phyloP scores from a whole-genome alignment of 148 eudicot species.

The Chenopodium berlandieri region DNA sequence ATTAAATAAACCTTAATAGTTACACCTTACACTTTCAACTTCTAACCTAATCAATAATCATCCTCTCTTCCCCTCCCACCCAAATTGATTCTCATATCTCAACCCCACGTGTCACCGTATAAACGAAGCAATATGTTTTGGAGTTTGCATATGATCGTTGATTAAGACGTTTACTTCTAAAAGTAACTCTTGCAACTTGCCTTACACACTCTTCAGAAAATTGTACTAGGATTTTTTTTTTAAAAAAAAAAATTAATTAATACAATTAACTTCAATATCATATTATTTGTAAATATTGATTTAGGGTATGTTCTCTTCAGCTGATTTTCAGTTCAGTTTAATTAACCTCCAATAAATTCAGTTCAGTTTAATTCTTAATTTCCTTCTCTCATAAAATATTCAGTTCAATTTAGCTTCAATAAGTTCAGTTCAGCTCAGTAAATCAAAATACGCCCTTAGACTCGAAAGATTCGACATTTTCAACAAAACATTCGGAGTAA shows the following conservation, averaged over 20 bases:
- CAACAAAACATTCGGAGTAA: too few species aligned
- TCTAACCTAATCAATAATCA: slow-evolving; percentile 9
- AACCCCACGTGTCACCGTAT: slow-evolving; percentile 24
- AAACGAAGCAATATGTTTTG: slow-evolving; percentile 16
- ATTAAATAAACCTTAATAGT: neutral
- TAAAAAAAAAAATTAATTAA: too few species aligned
- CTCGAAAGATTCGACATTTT: too few species aligned
- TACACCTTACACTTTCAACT: slow-evolving; percentile 25
- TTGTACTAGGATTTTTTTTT: neutral
- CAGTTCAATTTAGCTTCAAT: too few species aligned
- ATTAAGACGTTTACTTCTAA: neutral
- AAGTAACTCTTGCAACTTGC: neutral
- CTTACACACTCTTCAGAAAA: neutral
- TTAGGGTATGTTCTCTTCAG: too few species aligned
- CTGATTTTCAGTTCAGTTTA: too few species aligned
- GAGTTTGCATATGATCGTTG: neutral
- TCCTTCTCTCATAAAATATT: too few species aligned
- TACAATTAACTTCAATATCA: too few species aligned
- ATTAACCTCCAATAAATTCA: too few species aligned
- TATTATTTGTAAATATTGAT: neutral
- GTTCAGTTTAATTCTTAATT: too few species aligned
- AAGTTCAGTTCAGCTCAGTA: too few species aligned
- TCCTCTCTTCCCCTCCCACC: neutral
- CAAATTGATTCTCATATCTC: slow-evolving; percentile 12
- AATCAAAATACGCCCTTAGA: too few species aligned